Conservation (phyloP, 1,284 basidiomycete genomes). For the Pulchroboletus neoregius region DNA sequence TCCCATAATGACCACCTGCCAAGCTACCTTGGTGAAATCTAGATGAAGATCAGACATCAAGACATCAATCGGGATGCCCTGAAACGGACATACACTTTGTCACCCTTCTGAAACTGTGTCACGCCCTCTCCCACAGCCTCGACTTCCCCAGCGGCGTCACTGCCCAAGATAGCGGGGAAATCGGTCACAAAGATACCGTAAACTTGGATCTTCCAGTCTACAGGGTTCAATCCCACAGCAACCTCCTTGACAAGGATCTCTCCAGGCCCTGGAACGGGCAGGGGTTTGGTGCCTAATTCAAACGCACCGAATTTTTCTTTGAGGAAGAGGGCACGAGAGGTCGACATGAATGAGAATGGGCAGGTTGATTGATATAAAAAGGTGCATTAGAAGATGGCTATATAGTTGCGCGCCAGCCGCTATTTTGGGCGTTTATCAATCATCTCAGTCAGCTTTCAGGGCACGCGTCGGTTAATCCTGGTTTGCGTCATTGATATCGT, state of each 20-base stretch:
- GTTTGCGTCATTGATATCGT: too few species aligned
- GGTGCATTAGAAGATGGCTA: not conserved
- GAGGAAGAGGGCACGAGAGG: conserved; percentile 21
- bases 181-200: conserved; percentile 22
- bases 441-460: too few species aligned
- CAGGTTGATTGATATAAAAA: not conserved
- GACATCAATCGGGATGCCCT: not conserved
- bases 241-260: conserved; percentile 29
- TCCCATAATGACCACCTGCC: conserved; percentile 15
- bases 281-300: conserved; percentile 11
- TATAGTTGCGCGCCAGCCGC: not conserved
- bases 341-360: conserved; percentile 12
- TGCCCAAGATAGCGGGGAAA: conserved; percentile 42
- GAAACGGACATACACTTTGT: conserved; percentile 39
- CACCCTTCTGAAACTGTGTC: conserved; percentile 40
- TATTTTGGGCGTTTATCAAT: too few species aligned
- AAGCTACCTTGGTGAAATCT: conserved; percentile 29
- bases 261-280: conserved; percentile 19
- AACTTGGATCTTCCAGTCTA: conserved; percentile 39
- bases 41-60: not conserved
- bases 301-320: conserved; percentile 25
- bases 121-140: conserved; percentile 44
- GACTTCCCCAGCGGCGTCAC: conserved; percentile 47
- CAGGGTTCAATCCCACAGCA: conserved; percentile 23
- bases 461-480: too few species aligned